phyloP scores from a whole-genome alignment of 441 rosid genomes.

The Eugenia klotzschiana region DNA sequence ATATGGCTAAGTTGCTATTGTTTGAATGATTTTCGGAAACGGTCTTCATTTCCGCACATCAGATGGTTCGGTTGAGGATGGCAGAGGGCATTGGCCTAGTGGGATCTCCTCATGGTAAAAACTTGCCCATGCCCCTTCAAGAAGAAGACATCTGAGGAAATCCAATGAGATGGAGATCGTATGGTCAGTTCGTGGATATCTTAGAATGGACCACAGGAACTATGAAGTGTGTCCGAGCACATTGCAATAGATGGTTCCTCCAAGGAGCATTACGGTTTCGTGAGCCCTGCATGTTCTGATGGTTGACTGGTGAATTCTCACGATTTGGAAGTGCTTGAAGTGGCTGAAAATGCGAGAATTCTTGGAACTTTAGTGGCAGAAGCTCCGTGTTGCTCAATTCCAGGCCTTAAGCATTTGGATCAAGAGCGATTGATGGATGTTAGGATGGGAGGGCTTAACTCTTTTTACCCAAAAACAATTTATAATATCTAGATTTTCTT shows the following conservation, averaged over 20 bases:
- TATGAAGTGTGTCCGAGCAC: neutral
- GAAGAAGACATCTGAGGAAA: conserved; percentile 40
- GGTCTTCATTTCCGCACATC: conserved; percentile 2
- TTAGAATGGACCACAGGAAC: neutral
- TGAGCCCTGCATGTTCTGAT: neutral
- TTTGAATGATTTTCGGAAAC: neutral
- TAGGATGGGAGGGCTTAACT: neutral
- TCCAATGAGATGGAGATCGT: conserved; percentile 6
- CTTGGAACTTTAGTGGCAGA: neutral
- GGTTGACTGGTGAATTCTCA: neutral
- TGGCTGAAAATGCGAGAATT: neutral
- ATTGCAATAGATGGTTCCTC: neutral
- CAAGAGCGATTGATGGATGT: neutral
- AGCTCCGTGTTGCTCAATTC: neutral
- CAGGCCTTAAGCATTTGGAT: neutral
- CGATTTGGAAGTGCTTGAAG: neutral
- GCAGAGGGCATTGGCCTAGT: conserved; percentile 36
- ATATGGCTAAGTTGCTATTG: neutral
- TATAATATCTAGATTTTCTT: neutral
- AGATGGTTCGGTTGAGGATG: conserved; percentile 53
- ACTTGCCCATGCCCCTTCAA: conserved; percentile 10
- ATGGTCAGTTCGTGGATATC: neutral
- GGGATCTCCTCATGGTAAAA: conserved; percentile 21
- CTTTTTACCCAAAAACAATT: neutral
- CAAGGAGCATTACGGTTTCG: neutral